A percentile compares a stretch with the other conserved stretches of the same genome.
These are phyloP conservation scores for Aristolochia californica DNA, from an alignment of 164 flowering plant genomes.

Conservation along the genomic window DNA sequence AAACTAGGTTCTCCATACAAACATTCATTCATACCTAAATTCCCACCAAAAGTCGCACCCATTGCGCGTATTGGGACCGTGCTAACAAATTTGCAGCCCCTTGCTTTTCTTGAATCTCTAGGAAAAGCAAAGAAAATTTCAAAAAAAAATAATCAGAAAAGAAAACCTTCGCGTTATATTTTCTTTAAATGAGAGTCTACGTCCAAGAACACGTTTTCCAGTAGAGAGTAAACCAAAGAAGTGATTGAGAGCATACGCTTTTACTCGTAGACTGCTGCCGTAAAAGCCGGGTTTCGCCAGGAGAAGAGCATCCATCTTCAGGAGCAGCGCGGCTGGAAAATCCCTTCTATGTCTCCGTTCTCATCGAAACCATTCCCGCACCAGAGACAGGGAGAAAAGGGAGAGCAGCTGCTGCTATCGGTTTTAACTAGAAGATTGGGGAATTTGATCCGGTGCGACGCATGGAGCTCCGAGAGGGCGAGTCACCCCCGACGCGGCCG, in stretches of 20 bases:
- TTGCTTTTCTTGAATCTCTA: constrained; percentile 1
- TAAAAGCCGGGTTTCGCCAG: constrained; percentile 1
- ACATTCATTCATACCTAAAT: background rate
- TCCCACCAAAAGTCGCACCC: constrained; percentile 6
- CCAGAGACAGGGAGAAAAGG: too few relatives aligned
- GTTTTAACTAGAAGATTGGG: too few relatives aligned
- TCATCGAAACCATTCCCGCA: too few relatives aligned
- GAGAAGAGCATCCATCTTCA: constrained; percentile 5
- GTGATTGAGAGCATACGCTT: too few relatives aligned
- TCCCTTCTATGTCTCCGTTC: background rate
- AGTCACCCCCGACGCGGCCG: too few relatives aligned
- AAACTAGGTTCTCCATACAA: too few relatives aligned
- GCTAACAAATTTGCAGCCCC: background rate
- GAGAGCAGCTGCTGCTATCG: too few relatives aligned
- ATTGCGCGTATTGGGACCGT: constrained; percentile 3
- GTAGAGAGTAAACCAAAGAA: too few relatives aligned
- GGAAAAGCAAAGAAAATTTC: too few relatives aligned
- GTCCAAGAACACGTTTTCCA: background rate
- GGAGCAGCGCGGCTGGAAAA: background rate
- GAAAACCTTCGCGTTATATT: background rate
- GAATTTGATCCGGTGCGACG: too few relatives aligned
- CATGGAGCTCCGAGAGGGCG: too few relatives aligned
- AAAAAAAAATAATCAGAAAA: background rate
- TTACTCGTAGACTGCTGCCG: background rate
- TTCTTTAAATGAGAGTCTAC: too few relatives aligned